Evolutionary conservation across 768 basidiomycete species (phyloP).

Genomic region (Collybiopsis confluens): DNA sequence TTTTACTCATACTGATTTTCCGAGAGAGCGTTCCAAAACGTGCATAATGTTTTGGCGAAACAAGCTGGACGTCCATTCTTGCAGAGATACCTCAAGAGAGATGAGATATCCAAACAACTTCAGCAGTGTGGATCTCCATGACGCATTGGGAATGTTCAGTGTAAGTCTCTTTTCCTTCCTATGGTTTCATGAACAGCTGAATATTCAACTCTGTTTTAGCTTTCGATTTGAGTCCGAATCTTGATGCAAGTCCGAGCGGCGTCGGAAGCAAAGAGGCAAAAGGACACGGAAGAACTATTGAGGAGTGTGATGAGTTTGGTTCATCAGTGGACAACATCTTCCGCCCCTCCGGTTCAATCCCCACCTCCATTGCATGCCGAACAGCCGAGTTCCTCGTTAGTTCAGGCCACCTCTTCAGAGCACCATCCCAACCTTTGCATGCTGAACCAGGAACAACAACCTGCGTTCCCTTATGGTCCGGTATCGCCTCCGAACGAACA

Average conservation of each 20-base stretch:
- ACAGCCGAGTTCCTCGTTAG: no score
- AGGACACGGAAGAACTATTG: slow-evolving; percentile 1
- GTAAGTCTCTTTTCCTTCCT: no score
- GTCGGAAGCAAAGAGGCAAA: slow-evolving; percentile 23
- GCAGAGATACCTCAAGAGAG: slow-evolving; percentile 74
- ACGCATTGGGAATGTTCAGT: slow-evolving; percentile 49
- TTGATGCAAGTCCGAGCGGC: slow-evolving; percentile 45
- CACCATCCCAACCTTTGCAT: no score
- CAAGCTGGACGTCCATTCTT: slow-evolving; percentile 68
- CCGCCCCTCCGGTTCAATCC: background rate
- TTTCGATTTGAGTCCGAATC: slow-evolving; percentile 50
- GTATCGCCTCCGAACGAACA: no score
- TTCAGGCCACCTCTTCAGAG: no score
- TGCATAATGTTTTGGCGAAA: slow-evolving; percentile 50
- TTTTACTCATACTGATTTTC: no score
- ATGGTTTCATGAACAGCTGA: no score
- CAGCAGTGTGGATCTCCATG: slow-evolving; percentile 43
- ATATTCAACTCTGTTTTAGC: no score
- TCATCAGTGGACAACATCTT: slow-evolving; percentile 24
- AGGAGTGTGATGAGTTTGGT: background rate
- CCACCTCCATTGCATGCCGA: no score
- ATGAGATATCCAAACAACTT: slow-evolving; percentile 59
- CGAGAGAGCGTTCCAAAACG: slow-evolving; percentile 37
- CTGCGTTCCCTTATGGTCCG: no score
- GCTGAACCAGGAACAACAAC: no score